Conservation (phyloP, 208 protist species). For the Cochliopodium minus region DNA sequence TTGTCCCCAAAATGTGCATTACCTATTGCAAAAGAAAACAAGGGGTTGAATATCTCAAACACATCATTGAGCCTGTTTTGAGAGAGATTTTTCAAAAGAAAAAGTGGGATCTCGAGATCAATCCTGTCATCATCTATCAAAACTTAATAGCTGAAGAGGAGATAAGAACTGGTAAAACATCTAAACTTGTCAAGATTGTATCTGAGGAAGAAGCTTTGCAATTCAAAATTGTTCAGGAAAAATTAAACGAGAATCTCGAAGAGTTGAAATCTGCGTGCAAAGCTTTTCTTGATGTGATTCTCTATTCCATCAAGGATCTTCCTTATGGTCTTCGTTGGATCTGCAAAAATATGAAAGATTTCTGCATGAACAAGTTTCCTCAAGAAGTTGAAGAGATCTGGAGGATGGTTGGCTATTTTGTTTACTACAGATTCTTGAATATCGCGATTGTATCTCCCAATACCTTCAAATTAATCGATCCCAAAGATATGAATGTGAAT, state of each 20-base stretch:
- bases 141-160: constrained; percentile 36
- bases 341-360: constrained; percentile 27
- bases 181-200: constrained; percentile 30
- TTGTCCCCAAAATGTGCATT: constrained; percentile 42
- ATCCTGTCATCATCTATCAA: constrained; percentile 35
- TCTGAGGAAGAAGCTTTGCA: constrained; percentile 30
- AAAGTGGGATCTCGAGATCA: constrained; percentile 32
- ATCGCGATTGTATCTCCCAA: constrained; percentile 40
- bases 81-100: no score
- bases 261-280: constrained; percentile 26
- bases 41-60: constrained; percentile 30
- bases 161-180: constrained; percentile 32
- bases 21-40: constrained; percentile 34
- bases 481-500: not conserved
- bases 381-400: constrained; percentile 24
- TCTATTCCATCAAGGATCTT: constrained; percentile 25
- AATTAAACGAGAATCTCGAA: constrained; percentile 26
- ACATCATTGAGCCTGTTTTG: constrained; percentile 30
- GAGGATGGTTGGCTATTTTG: constrained; percentile 39
- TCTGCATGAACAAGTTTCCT: constrained; percentile 16
- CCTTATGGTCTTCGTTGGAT: constrained; percentile 47
- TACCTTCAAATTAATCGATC: constrained; percentile 31
- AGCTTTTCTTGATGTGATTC: constrained; percentile 34
- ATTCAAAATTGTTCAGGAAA: constrained; percentile 28
- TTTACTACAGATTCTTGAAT: constrained; percentile 54